A percentile compares a stretch with the other conserved stretches of the same genome.
These are phyloP conservation scores for Rosa multiflora DNA, from an alignment of 306 rosid genomes.

Conservation along the genomic window DNA sequence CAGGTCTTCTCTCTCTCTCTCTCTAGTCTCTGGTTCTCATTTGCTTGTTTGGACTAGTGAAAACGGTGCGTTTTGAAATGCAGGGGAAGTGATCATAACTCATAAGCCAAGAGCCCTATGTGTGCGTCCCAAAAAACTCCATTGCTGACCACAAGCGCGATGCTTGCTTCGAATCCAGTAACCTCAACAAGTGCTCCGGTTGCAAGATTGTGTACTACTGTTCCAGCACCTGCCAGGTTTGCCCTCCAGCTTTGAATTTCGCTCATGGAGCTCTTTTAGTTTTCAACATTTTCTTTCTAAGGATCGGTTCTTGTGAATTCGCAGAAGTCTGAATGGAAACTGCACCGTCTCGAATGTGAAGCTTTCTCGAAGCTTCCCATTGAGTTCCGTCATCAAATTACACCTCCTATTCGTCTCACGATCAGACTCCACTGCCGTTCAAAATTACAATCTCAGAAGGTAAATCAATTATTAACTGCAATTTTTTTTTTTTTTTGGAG, in stretches of 20 bases:
- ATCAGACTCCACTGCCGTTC: constrained; percentile 64
- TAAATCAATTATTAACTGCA: constrained; percentile 1
- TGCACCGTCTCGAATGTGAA: constrained; percentile 89
- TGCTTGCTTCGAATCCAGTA: constrained; percentile 50
- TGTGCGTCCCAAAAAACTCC: constrained; percentile 58
- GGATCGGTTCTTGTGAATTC: constrained; percentile 9
- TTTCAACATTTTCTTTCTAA: neutral
- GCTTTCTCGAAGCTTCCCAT: constrained; percentile 58
- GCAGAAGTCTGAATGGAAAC: constrained; percentile 84
- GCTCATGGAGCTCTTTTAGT: neutral
- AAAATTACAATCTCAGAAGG: constrained; percentile 74
- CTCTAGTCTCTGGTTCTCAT: neutral
- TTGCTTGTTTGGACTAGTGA: neutral
- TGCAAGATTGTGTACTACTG: constrained; percentile 70
- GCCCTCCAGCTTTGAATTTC: neutral
- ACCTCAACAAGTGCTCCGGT: constrained; percentile 64
- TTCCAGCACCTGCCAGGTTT: constrained; percentile 61
- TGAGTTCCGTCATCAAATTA: constrained; percentile 40
- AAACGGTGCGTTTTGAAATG: constrained; percentile 1
- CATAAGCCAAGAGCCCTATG: constrained; percentile 69
- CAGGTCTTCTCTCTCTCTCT: constrained; percentile 40
- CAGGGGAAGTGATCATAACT: constrained; percentile 77
- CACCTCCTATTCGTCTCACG: constrained; percentile 74
- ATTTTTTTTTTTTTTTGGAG: constrained; percentile 5
- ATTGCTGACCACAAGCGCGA: constrained; percentile 48